A percentile compares a stretch with the other conserved stretches of the same genome.
Evolutionary conservation across 148 eudicot species (phyloP).

Genomic region (Talinum fruticosum): DNA sequence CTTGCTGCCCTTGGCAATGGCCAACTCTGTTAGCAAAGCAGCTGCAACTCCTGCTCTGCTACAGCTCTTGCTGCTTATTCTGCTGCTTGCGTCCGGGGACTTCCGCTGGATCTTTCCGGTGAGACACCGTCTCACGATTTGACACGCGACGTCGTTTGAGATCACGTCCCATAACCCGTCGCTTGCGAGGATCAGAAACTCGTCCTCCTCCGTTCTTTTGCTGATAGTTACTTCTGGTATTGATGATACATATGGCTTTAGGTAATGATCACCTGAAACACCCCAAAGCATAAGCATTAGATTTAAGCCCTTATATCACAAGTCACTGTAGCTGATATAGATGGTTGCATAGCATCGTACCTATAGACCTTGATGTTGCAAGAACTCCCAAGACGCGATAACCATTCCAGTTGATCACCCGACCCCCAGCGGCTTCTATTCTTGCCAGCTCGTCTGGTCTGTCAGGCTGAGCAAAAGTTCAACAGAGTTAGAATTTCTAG

Average conservation of each 20-base stretch:
- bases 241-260: constrained; percentile 55
- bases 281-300: background rate
- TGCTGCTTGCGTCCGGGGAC: background rate
- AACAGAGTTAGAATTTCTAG: background rate
- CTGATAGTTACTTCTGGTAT: constrained; percentile 49
- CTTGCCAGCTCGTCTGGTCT: constrained; percentile 70
- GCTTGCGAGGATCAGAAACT: constrained; percentile 55
- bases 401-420: constrained; percentile 70
- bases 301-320: no score
- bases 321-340: no score
- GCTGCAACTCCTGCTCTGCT: constrained; percentile 41
- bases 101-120: constrained; percentile 27
- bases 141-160: constrained; percentile 52
- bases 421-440: constrained; percentile 69
- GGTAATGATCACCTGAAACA: constrained; percentile 45
- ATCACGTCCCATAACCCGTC: constrained; percentile 77
- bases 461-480: constrained; percentile 47
- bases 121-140: constrained; percentile 34
- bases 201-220: constrained; percentile 40
- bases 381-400: constrained; percentile 64
- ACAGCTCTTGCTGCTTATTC: constrained; percentile 9
- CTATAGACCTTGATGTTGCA: constrained; percentile 76
- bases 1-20: constrained; percentile 51
- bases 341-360: constrained; percentile 35
- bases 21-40: constrained; percentile 42